A percentile compares a stretch with the other conserved stretches of the same genome.
Conservation (phyloP, 352 stramenopile species). For the Albugo candida region DNA sequence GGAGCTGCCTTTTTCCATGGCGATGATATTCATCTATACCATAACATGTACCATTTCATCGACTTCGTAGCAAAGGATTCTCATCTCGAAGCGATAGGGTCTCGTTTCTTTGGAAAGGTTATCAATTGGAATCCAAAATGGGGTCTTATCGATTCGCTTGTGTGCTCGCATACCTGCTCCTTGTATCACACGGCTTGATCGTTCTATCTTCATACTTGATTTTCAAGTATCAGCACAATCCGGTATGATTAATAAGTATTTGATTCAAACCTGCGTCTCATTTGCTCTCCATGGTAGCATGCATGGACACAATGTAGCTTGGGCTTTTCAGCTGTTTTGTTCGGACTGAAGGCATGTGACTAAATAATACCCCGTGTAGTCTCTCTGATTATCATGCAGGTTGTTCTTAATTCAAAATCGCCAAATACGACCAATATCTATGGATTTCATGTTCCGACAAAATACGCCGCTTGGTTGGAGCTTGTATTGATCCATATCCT, state of each 20-base stretch:
- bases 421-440: conserved; percentile 39
- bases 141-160: conserved; percentile 28
- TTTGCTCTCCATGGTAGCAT: conserved; percentile 9
- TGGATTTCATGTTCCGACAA: conserved; percentile 58
- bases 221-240: conserved; percentile 13
- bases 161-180: conserved; percentile 27
- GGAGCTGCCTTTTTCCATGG: conserved; percentile 61
- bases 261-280: conserved; percentile 3
- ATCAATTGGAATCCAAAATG: conserved; percentile 41
- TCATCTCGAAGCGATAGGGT: conserved; percentile 17
- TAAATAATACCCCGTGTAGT: conserved; percentile 4
- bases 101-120: conserved; percentile 72
- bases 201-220: conserved; percentile 19
- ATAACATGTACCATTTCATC: conserved; percentile 60
- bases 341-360: conserved; percentile 41
- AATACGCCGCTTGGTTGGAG: conserved; percentile 79
- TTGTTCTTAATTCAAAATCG: conserved; percentile 62
- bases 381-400: conserved; percentile 14
- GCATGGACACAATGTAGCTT: conserved; percentile 38
- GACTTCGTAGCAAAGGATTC: conserved; percentile 4
- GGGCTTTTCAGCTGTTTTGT: conserved; percentile 61
- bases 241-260: conserved; percentile 1
- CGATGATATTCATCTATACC: conserved; percentile 75
- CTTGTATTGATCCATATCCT: conserved; percentile 67
- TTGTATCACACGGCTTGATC: conserved; percentile 39